Base-by-base conservation (phyloP, 2,329 filamentous ascomycete species). In the Simplicillium aogashimaense region DNA sequence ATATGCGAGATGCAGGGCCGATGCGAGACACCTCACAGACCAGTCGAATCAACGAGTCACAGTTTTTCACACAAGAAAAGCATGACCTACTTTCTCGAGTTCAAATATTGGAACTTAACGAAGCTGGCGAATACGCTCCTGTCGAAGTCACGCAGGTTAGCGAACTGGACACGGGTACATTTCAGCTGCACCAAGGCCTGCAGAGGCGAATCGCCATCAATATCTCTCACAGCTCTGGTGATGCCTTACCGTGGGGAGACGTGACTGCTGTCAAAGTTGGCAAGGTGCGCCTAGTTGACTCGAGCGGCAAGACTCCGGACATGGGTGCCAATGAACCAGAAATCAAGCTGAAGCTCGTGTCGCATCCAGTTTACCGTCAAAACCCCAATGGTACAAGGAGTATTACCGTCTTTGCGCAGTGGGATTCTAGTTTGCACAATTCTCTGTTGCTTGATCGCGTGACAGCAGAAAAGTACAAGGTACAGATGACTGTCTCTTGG, bases 391-490 rank as follows among this genome's bases (percentile, higher is more conserved):
- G 92, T 30, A 95, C 89, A 1, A 83, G 81, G 29, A 88, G 83
- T 56, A 81, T 95, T 30, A 89, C 83, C 2, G 71, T 97, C 34
- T 74, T 83, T n/a, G 88, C 85, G 1, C 89, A 97, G 54, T 98
- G 92, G 92, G 92, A 98, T 57, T 95, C 90, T 0, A 94, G 88
- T 53, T 71, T 92, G 49, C 92, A 98, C 60, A 81, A 80, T 47
- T 95, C 92, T 6, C 69, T 94, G n/a, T 71, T 97, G 12, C 76
- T 98, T n/a, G 89, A 98, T 60, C 81, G 90, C 18, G 83, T 86
- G 2, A 97, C 92, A 2, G 78, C 86, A n/a, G 89, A 95, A 44
- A 92, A 88, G 56, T 89, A 92, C 59, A 83, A 84, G 34, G 85
- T 98, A 15, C 89, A 95, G 59, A 81, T 95, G 63, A 81, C 83